Base-by-base conservation (phyloP, 306 rosid genomes). In the Sicyos edulis region DNA sequence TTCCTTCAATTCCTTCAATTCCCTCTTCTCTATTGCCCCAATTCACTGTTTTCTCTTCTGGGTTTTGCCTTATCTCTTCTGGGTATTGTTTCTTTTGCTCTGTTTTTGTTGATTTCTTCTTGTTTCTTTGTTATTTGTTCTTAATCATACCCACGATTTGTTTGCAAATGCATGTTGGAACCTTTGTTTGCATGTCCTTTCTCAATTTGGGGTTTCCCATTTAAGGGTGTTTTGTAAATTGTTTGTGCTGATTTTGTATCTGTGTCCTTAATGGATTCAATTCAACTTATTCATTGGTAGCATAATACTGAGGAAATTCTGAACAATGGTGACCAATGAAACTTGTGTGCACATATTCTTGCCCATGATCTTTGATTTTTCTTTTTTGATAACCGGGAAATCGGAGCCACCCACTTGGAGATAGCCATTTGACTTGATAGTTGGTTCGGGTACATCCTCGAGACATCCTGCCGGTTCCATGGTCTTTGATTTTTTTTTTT, bases 161-260 rank as follows among this genome's bases (percentile, higher is more conserved):
- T 60, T 37, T n/a, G 70, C 70, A 0, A 64, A 64, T 64, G 70
- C 17, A 64, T 5, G 24, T 42, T 61, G 21, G 13, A 15, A 61
- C 67, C 47, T 61, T 61, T 15, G 14, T 37, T 63, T 63, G 26
- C 26, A n/a, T 63, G 51, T 63, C 26, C n/a, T n/a, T 63, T n/a
- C 8, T 63, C 50, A 7, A 37, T 63, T 37, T 37, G 50, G 26
- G 16, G 16, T n/a, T 32, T 16, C 60, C 50, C 24, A 37, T 62
- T 62, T 37, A 9, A 62, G 50, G 21, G 69, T 34, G 47, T n/a
- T 63, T 4, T 19, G 24, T 60, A 1, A n/a, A 42, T 63, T 63
- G 15, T 5, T 9, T 63, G 15, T 44, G 49, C 8, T 37, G 51
- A n/a, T 63, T 60, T 29, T 29, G 66, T 26, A 29, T 29, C 66